Percentiles rank a stretch among this genome's conserved stretches.
Evolutionary conservation across 257 asterid genomes (phyloP).

Genomic region (Solanum virginianum): DNA sequence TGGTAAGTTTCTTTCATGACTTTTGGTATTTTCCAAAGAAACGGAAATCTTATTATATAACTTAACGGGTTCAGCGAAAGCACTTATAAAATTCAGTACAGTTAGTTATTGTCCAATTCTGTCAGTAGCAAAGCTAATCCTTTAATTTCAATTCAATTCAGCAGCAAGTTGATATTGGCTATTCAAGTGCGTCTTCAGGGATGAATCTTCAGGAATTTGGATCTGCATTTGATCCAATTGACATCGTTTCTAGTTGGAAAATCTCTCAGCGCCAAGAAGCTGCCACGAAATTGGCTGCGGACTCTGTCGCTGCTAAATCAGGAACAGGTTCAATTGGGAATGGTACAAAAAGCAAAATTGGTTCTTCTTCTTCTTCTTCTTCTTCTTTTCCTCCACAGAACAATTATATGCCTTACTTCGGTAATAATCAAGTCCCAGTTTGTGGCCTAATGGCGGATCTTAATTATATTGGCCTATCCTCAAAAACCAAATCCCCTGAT

Average conservation of each 20-base stretch:
- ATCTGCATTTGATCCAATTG: slow-evolving; percentile 8
- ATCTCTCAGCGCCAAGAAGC: neutral
- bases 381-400: neutral
- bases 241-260: slow-evolving; percentile 3
- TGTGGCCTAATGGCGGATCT: neutral
- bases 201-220: neutral
- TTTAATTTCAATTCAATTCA: neutral
- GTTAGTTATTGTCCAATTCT: no score
- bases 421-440: neutral
- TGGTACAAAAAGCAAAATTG: neutral
- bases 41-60: neutral
- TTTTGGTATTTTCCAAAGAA: neutral
- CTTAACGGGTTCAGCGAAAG: no score
- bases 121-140: neutral
- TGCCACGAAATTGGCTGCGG: neutral
- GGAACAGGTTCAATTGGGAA: neutral
- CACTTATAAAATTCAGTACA: no score
- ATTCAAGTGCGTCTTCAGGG: neutral
- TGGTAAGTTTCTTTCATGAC: neutral
- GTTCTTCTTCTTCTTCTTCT: neutral
- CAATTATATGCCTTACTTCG: neutral
- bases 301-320: neutral
- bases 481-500: slow-evolving; percentile 23
- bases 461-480: neutral
- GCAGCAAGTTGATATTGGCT: neutral